Evolutionary conservation across 305 asterid genomes (phyloP), one percentile per base, ranked within the genome.

Genomic region (Fraxinus xanthoxyloides): DNA sequence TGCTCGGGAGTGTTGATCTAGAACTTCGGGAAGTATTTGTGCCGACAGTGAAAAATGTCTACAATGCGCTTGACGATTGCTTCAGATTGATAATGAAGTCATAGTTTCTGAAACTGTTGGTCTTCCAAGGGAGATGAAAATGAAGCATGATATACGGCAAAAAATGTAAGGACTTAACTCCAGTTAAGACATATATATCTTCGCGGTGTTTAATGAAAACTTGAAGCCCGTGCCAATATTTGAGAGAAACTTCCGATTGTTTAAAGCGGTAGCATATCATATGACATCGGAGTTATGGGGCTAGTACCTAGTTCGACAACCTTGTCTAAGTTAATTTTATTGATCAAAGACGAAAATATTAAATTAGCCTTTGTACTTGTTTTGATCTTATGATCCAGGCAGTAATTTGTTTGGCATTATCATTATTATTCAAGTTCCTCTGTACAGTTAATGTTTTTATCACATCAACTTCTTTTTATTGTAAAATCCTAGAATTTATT

Each of bases 81-180:
- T 43, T 1, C 86, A 90, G 0, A 24, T 90, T 0, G 40, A 78
- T 15, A 72, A 79, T 94, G 94, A 88, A 12, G 97, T 92, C 2
- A 89, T 94, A 15, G 98, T 94, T 54, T 94, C 97, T 0, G 97
- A 94, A 74, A 94, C 97, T 0, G 97, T 3, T 94, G 97, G 98
- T 95, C 95, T 31, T 94, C 97, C 0, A 85, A 74, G 15, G 98
- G 97, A 19, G 98, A 94, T 69, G 89, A 76, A 8, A 83, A 73
- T 1, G 97, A 92, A 82, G 89, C 92, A 1, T 95, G 95, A 1
- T 97, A 97, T 0, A 87, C 78, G 0, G 3, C 70, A 74, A 85
- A 85, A 75, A 94, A 92, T 26, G 98, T 97, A 19, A 83, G 78
- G 86, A 89, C 92, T 0, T 93, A 92, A 86, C 35, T 17, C 82